Evolutionary conservation across 2,329 filamentous ascomycete species (phyloP).

Genomic region (Proliferodiscus dingleyae): DNA sequence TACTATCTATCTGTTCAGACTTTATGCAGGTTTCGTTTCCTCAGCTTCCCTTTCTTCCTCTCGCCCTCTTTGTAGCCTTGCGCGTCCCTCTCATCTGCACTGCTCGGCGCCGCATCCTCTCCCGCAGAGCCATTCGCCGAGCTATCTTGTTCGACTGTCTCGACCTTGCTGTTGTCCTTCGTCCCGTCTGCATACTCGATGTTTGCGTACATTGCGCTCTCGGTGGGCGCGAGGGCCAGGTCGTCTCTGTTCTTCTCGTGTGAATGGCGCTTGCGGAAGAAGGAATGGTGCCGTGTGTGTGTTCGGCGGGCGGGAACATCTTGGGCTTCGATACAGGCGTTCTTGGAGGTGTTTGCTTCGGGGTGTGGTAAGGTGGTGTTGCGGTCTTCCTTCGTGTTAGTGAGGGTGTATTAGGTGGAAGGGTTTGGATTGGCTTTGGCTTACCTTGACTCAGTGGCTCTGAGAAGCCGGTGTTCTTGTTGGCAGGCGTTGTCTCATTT

Average conservation of each 20-base stretch:
- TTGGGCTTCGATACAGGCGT: constrained; percentile 51
- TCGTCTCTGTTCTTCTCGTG: constrained; percentile 6
- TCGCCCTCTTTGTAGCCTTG: not conserved
- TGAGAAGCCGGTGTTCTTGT: constrained; percentile 34
- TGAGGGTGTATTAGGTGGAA: not conserved
- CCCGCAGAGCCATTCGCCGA: not conserved
- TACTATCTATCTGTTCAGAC: too few relatives aligned
- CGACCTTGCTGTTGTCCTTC: constrained; percentile 8
- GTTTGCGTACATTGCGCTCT: constrained; percentile 20
- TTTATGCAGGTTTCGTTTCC: constrained; percentile 4
- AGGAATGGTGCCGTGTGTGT: constrained; percentile 15
- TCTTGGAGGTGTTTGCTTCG: constrained; percentile 52
- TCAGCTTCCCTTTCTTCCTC: constrained; percentile 5
- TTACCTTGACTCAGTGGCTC: constrained; percentile 28
- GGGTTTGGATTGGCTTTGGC: not conserved
- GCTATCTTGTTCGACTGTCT: not conserved
- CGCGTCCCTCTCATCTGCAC: not conserved
- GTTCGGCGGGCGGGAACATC: constrained; percentile 41
- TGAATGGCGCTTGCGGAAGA: constrained; percentile 14
- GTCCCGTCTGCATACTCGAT: constrained; percentile 21
- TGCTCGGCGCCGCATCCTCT: not conserved
- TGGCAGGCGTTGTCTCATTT: not conserved
- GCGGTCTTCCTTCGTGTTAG: constrained; percentile 31
- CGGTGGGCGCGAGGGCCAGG: constrained; percentile 2
- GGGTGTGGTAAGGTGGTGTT: constrained; percentile 61